These are phyloP conservation scores for Martiniozyma asiatica DNA, from an alignment of 1,139 yeast species.

Conservation along the genomic window DNA sequence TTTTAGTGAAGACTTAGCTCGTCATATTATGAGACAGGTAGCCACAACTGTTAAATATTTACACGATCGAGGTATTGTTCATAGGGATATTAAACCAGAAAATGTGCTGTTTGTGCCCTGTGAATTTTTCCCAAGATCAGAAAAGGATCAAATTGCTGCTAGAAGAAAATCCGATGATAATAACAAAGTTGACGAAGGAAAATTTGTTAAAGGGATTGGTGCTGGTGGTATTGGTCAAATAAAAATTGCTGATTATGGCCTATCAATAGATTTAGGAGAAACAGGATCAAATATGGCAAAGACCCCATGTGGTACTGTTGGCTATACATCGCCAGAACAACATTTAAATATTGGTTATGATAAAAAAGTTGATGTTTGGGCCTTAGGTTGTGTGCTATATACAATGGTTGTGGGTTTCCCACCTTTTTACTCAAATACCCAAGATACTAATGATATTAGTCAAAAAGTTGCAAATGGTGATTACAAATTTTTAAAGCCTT, in stretches of 20 bases:
- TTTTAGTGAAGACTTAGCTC: constrained; percentile 71
- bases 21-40: constrained; percentile 81
- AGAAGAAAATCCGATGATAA: constrained; percentile 63
- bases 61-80: constrained; percentile 83
- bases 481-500: constrained; percentile 43
- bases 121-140: constrained; percentile 38
- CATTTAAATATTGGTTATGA: constrained; percentile 46
- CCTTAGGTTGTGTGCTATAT: constrained; percentile 49
- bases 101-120: constrained; percentile 76
- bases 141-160: constrained; percentile 25
- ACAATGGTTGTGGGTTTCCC: constrained; percentile 53
- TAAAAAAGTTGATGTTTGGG: constrained; percentile 57
- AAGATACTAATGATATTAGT: constrained; percentile 39
- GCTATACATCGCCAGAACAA: constrained; percentile 53
- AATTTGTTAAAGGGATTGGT: constrained; percentile 62
- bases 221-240: constrained; percentile 83
- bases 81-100: constrained; percentile 93
- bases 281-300: constrained; percentile 35
- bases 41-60: constrained; percentile 72
- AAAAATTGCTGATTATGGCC: constrained; percentile 69
- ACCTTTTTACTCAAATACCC: constrained; percentile 44
- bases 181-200: constrained; percentile 79
- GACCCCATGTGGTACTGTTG: constrained; percentile 56
- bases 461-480: constrained; percentile 50
- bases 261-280: constrained; percentile 41